These are phyloP conservation scores for Sugiyamaella marilandica DNA, from an alignment of 805 yeast species.

Conservation along the genomic window DNA sequence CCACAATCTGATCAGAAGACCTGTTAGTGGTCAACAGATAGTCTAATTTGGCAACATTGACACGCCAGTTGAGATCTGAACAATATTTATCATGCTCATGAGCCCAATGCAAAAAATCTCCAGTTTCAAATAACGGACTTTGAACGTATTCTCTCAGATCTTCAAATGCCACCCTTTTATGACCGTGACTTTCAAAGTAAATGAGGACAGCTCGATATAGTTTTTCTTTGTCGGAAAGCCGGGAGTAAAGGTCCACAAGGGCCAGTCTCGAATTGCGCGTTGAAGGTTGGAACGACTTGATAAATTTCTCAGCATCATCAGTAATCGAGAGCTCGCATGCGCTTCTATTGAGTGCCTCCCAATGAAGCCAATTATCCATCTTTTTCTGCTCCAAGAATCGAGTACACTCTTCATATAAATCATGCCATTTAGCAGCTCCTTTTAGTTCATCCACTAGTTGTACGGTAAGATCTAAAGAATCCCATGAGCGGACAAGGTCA, in stretches of 20 bases:
- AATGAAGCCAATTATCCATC: constrained; percentile 74
- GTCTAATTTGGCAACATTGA: constrained; percentile 48
- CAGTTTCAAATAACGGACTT: constrained; percentile 23
- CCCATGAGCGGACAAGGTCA: constrained; percentile 21
- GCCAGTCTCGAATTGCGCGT: constrained; percentile 55
- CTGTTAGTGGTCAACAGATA: constrained; percentile 26
- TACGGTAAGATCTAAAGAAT: constrained; percentile 60
- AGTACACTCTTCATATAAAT: constrained; percentile 39
- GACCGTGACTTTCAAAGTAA: constrained; percentile 45
- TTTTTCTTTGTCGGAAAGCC: constrained; percentile 3
- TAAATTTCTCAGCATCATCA: constrained; percentile 32
- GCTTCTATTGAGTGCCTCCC: constrained; percentile 54
- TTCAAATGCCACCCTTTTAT: constrained; percentile 59
- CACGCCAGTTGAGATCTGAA: constrained; percentile 25
- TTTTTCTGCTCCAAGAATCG: constrained; percentile 42
- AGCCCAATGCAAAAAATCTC: constrained; percentile 18
- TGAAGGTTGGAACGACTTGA: constrained; percentile 35
- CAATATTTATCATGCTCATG: constrained; percentile 17
- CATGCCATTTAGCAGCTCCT: constrained; percentile 39
- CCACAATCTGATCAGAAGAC: constrained; percentile 19
- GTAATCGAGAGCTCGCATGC: constrained; percentile 35
- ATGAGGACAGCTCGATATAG: constrained; percentile 23
- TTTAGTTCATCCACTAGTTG: constrained; percentile 40
- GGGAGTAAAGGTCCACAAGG: constrained; percentile 41
- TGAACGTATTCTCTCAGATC: constrained; percentile 46